Percentiles rank a stretch among this genome's conserved stretches.
Evolutionary conservation across 2,329 filamentous ascomycete species (phyloP).

Genomic region (Colletotrichum filicis): DNA sequence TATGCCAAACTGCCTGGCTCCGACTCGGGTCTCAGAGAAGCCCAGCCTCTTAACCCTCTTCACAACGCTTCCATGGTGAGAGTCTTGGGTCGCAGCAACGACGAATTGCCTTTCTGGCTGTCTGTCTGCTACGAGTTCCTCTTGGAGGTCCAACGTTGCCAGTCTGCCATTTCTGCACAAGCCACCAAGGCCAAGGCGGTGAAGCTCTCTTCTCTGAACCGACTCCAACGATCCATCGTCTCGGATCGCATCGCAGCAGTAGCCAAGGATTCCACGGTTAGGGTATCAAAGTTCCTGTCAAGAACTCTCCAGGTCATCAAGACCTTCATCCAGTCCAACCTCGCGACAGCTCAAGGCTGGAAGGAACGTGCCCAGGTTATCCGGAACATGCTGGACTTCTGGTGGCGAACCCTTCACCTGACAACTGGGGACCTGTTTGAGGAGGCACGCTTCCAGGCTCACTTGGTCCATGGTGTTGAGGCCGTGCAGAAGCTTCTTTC

Average conservation of each 20-base stretch:
- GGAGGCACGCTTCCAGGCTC: conserved; percentile 73
- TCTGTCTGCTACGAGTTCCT: conserved; percentile 63
- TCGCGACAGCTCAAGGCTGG: conserved; percentile 43
- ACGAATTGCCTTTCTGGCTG: conserved; percentile 57
- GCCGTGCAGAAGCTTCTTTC: conserved; percentile 50
- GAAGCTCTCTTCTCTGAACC: conserved; percentile 65
- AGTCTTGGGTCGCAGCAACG: conserved; percentile 49
- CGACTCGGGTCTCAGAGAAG: conserved; percentile 46
- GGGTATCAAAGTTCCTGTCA: conserved; percentile 62
- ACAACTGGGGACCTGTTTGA: conserved; percentile 62
- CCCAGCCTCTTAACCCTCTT: conserved; percentile 67
- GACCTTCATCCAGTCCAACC: conserved; percentile 52
- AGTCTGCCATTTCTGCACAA: conserved; percentile 54
- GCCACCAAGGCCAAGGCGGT: conserved; percentile 54
- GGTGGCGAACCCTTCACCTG: conserved; percentile 64
- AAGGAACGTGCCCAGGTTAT: conserved; percentile 48
- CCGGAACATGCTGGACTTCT: conserved; percentile 60
- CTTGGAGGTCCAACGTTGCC: conserved; percentile 54
- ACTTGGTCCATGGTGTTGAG: conserved; percentile 63
- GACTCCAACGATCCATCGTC: conserved; percentile 69
- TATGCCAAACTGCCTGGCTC: conserved; percentile 46
- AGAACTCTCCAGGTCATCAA: conserved; percentile 54
- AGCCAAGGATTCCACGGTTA: conserved; percentile 70
- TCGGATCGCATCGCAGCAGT: conserved; percentile 65
- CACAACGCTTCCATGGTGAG: conserved; percentile 66